Conservation (phyloP, 345 rosid genomes). For the Murraya koenigii region DNA sequence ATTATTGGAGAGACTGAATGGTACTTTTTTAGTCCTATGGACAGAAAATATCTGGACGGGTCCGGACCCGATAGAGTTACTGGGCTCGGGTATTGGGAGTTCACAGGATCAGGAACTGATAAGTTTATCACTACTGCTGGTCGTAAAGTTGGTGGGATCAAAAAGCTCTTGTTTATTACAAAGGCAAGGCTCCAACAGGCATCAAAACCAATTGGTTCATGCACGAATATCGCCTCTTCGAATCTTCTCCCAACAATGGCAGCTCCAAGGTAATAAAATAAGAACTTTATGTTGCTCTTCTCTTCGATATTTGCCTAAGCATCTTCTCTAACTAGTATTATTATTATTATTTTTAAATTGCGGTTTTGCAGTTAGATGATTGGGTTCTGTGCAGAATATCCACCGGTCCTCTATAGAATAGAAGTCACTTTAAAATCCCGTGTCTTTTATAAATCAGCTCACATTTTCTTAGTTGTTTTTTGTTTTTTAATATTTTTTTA, state of each 20-base stretch:
- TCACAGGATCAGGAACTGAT: constrained; percentile 71
- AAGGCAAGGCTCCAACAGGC: constrained; percentile 94
- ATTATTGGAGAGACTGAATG: constrained; percentile 47
- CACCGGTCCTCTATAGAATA: too few species aligned
- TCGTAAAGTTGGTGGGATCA: constrained; percentile 83
- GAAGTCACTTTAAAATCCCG: too few species aligned
- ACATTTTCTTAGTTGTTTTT: too few species aligned
- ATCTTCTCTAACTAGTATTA: neutral
- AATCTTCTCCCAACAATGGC: constrained; percentile 48
- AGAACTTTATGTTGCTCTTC: too few species aligned
- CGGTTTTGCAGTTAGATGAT: constrained; percentile 63
- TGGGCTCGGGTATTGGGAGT: constrained; percentile 98
- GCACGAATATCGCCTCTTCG: constrained; percentile 91
- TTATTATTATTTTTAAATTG: neutral
- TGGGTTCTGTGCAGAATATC: constrained; percentile 88
- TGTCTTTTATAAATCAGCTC: too few species aligned
- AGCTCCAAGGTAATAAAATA: constrained; percentile 58
- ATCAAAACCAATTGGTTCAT: constrained; percentile 97
- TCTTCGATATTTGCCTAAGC: neutral
- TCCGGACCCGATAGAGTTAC: constrained; percentile 87
- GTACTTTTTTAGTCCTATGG: too few species aligned
- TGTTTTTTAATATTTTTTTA: too few species aligned
- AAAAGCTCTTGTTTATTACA: constrained; percentile 91
- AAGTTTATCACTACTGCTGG: constrained; percentile 65
- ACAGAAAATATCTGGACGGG: constrained; percentile 84